phyloP scores from a whole-genome alignment of 2,329 filamentous ascomycete genomes.

The Corniculantispora saksenae region DNA sequence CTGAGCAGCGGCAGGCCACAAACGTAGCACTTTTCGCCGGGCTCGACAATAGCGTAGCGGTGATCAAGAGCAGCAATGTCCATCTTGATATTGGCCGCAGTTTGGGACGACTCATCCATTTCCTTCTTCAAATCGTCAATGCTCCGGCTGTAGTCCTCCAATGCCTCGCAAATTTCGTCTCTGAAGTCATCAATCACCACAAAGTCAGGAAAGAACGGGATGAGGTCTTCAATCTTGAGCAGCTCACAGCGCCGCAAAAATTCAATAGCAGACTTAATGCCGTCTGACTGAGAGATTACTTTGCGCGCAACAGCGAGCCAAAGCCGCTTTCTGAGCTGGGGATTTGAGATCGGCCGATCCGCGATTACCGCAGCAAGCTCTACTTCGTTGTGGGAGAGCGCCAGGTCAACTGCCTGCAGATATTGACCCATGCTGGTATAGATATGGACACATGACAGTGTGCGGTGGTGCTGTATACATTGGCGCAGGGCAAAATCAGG shows the following conservation, averaged over 20 bases:
- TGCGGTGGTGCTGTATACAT: slow-evolving; percentile 91
- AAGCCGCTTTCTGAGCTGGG: slow-evolving; percentile 82
- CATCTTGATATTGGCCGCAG: slow-evolving; percentile 84
- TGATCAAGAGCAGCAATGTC: slow-evolving; percentile 85
- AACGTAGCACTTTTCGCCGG: slow-evolving; percentile 89
- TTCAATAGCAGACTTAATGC: slow-evolving; percentile 91
- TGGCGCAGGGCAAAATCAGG: slow-evolving; percentile 93
- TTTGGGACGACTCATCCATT: slow-evolving; percentile 92
- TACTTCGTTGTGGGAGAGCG: slow-evolving; percentile 84
- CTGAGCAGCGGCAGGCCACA: slow-evolving; percentile 85
- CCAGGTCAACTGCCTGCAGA: slow-evolving; percentile 87
- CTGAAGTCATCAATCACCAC: slow-evolving; percentile 99
- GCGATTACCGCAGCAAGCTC: slow-evolving; percentile 89
- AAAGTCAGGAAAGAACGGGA: slow-evolving; percentile 98
- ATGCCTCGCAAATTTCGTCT: slow-evolving; percentile 90
- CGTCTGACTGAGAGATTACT: slow-evolving; percentile 81
- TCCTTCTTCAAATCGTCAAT: slow-evolving; percentile 87
- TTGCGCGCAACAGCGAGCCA: slow-evolving; percentile 96
- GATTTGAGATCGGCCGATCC: slow-evolving; percentile 77
- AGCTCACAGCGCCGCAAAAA: slow-evolving; percentile 91
- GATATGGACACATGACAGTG: slow-evolving; percentile 93
- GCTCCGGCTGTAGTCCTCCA: slow-evolving; percentile 89
- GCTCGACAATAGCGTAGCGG: slow-evolving; percentile 94
- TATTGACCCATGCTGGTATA: slow-evolving; percentile 97
- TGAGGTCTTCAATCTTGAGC: slow-evolving; percentile 91